A percentile compares a stretch with the other conserved stretches of the same genome.
Evolutionary conservation across 305 asterid species (phyloP).

Genomic region (Galium porrigens): DNA sequence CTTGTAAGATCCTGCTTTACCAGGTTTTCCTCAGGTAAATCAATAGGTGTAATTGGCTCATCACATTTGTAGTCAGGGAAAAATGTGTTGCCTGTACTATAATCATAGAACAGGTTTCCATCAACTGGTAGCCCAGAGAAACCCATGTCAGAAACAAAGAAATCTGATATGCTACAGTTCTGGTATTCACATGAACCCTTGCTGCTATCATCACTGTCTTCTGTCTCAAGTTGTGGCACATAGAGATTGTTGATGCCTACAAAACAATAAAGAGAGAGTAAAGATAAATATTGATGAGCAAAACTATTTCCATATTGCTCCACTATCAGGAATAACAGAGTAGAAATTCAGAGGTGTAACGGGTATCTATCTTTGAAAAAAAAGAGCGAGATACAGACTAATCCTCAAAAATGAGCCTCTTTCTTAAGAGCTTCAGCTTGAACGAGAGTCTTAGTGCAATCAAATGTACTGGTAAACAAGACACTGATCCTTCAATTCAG

Average conservation of each 20-base stretch:
- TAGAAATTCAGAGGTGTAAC: background rate
- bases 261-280: constrained; percentile 18
- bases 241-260: constrained; percentile 45
- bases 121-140: constrained; percentile 48
- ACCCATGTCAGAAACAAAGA: constrained; percentile 59
- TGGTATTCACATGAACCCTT: constrained; percentile 47
- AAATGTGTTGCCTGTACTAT: constrained; percentile 30
- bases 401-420: too few species aligned
- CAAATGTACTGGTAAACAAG: background rate
- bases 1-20: constrained; percentile 52
- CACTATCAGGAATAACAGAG: background rate
- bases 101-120: constrained; percentile 33
- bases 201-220: constrained; percentile 69
- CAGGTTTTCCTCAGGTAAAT: constrained; percentile 47
- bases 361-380: background rate
- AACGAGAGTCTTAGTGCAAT: too few species aligned
- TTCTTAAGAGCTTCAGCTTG: too few species aligned
- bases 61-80: constrained; percentile 51
- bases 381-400: too few species aligned
- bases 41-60: constrained; percentile 44
- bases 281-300: constrained; percentile 6
- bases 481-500: background rate
- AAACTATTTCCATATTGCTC: background rate
- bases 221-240: constrained; percentile 62
- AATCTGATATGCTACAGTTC: constrained; percentile 54